phyloP scores from a whole-genome alignment of 192 early-diverging fungal species.

The Coemansia sp. region DNA sequence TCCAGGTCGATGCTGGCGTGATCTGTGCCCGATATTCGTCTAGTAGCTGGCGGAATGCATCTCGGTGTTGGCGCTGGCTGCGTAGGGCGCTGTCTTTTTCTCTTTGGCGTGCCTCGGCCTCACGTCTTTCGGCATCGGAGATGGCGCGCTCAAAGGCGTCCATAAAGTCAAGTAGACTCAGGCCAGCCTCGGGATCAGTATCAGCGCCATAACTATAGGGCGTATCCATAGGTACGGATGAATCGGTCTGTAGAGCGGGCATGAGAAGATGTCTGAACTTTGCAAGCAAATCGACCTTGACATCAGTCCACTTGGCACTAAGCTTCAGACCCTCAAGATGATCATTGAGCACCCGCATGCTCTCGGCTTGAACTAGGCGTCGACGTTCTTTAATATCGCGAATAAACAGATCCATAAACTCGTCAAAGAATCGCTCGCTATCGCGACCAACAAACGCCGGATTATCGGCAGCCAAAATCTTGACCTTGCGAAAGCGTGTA shows the following conservation, averaged over 20 bases:
- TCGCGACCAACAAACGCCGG: conserved; percentile 65
- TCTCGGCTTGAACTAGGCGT: conserved; percentile 61
- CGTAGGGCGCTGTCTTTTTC: conserved; percentile 57
- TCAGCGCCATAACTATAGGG: conserved; percentile 11
- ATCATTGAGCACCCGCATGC: conserved; percentile 57
- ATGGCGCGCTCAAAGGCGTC: conserved; percentile 76
- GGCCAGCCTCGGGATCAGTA: conserved; percentile 49
- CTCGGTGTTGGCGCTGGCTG: conserved; percentile 74
- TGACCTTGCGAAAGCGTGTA: conserved; percentile 57
- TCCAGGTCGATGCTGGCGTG: conserved; percentile 81
- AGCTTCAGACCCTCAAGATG: conserved; percentile 14
- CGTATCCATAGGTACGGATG: conserved; percentile 21
- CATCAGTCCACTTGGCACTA: conserved; percentile 29
- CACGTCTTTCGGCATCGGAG: conserved; percentile 62
- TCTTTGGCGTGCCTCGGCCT: conserved; percentile 61
- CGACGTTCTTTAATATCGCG: conserved; percentile 70
- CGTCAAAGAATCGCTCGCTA: conserved; percentile 67
- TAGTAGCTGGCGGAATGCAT: conserved; percentile 71
- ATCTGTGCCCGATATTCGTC: conserved; percentile 63
- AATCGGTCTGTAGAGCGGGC: conserved; percentile 31
- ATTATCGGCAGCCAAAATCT: conserved; percentile 63
- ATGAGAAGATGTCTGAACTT: conserved; percentile 30
- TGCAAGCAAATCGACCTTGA: conserved; percentile 24
- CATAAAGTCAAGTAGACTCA: conserved; percentile 84
- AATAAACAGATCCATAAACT: conserved; percentile 69